These are phyloP conservation scores for Cruciata laevipes DNA, from an alignment of 257 asterid species.

Conservation along the genomic window DNA sequence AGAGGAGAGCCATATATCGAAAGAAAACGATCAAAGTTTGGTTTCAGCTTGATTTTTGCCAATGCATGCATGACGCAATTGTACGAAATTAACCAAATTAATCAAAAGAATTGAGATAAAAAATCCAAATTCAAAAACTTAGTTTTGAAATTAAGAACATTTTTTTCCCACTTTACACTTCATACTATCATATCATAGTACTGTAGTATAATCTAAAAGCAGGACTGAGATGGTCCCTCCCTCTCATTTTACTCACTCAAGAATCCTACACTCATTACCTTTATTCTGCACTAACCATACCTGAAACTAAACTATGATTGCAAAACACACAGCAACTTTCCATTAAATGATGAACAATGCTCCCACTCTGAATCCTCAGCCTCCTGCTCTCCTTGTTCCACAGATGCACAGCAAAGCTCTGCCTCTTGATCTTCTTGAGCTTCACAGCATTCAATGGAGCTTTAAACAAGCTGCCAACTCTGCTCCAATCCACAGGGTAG, in stretches of 20 bases:
- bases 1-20: slow-evolving; percentile 12
- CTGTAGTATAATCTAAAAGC: background rate
- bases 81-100: background rate
- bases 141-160: background rate
- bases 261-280: background rate
- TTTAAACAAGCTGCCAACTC: slow-evolving; percentile 47
- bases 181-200: background rate
- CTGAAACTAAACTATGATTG: slow-evolving; percentile 19
- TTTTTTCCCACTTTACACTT: background rate
- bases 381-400: slow-evolving; percentile 90
- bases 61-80: background rate
- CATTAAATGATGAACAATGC: slow-evolving; percentile 54
- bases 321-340: slow-evolving; percentile 35
- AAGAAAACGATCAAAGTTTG: slow-evolving; percentile 25
- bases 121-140: no score
- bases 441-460: slow-evolving; percentile 49
- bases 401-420: slow-evolving; percentile 61
- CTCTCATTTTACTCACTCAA: background rate
- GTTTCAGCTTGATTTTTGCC: background rate
- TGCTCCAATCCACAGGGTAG: slow-evolving; percentile 91
- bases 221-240: slow-evolving; percentile 19
- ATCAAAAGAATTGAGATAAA: no score
- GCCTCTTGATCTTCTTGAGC: slow-evolving; percentile 44
- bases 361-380: slow-evolving; percentile 51
- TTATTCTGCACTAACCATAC: slow-evolving; percentile 2